Evolutionary conservation across 2,329 filamentous ascomycete species (phyloP).

Genomic region (Aspergillus piperis): DNA sequence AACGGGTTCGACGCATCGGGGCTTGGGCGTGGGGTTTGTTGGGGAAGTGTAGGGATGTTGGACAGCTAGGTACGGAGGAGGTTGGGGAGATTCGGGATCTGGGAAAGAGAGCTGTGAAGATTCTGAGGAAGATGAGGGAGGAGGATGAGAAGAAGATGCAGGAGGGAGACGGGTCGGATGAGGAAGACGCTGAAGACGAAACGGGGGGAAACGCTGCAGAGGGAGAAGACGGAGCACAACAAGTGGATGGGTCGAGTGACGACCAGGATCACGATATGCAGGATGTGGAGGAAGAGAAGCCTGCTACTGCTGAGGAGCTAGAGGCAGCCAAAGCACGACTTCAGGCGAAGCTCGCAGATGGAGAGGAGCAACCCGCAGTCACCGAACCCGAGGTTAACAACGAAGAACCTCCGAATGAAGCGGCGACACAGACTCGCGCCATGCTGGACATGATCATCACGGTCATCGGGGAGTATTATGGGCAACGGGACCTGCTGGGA

Average conservation of each 20-base stretch:
- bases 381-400: conserved; percentile 16
- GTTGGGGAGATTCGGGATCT: conserved; percentile 76
- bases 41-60: conserved; percentile 71
- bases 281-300: conserved; percentile 11
- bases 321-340: conserved; percentile 54
- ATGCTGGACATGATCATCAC: conserved; percentile 92
- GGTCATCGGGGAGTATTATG: conserved; percentile 83
- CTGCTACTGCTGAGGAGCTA: conserved; percentile 38
- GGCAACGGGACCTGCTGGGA: conserved; percentile 81
- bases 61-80: conserved; percentile 73
- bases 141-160: conserved; percentile 35
- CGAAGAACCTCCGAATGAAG: conserved; percentile 25
- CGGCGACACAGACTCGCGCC: conserved; percentile 49
- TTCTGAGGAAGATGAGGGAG: conserved; percentile 47
- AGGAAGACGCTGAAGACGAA: conserved; percentile 21
- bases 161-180: conserved; percentile 29
- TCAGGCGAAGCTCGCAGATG: conserved; percentile 39
- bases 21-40: conserved; percentile 85
- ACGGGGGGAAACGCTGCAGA: background rate
- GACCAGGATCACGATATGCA: conserved; percentile 2
- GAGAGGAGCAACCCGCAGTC: conserved; percentile 14
- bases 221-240: background rate
- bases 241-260: conserved; percentile 1
- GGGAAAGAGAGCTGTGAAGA: conserved; percentile 70
- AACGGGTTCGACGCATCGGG: conserved; percentile 67